phyloP scores from a whole-genome alignment of 192 early-diverging fungal species.

The Backusella mclennaniae region DNA sequence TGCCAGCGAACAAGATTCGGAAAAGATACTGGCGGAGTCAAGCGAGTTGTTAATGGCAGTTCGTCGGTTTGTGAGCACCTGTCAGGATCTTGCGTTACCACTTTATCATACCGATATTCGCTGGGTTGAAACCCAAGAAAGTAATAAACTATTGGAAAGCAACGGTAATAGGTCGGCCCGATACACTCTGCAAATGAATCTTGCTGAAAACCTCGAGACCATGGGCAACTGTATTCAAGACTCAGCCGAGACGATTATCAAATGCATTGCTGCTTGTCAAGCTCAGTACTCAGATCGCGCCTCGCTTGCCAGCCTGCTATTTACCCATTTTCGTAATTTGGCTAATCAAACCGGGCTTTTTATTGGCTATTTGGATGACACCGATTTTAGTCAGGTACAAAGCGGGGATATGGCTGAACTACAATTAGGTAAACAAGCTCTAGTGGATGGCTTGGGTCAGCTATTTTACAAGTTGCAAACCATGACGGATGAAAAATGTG shows the following conservation, averaged over 20 bases:
- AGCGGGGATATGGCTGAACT: background rate
- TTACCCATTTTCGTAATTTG: conserved; percentile 37
- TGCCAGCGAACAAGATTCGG: background rate
- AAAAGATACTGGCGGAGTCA: conserved; percentile 72
- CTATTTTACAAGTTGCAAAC: conserved; percentile 19
- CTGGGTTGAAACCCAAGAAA: background rate
- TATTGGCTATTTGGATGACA: conserved; percentile 30
- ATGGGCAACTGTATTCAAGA: conserved; percentile 27
- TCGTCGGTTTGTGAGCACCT: conserved; percentile 64
- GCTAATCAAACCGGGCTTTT: conserved; percentile 34
- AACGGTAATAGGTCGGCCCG: background rate
- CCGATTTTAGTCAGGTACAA: conserved; percentile 3
- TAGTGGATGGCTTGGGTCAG: conserved; percentile 11
- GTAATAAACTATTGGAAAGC: background rate
- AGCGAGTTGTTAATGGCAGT: conserved; percentile 77
- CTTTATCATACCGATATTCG: conserved; percentile 43
- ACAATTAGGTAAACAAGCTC: background rate
- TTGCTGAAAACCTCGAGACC: conserved; percentile 21
- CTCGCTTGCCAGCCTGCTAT: conserved; percentile 14
- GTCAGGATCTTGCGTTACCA: conserved; percentile 35
- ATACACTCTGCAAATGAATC: conserved; percentile 23
- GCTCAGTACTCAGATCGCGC: background rate
- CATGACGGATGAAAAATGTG: background rate
- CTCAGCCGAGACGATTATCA: conserved; percentile 18
- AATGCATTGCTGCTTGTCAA: background rate